Evolutionary conservation across 169 alveolate species (phyloP), one percentile per base, ranked within the genome.

Genomic region (Eimeria tenella): DNA sequence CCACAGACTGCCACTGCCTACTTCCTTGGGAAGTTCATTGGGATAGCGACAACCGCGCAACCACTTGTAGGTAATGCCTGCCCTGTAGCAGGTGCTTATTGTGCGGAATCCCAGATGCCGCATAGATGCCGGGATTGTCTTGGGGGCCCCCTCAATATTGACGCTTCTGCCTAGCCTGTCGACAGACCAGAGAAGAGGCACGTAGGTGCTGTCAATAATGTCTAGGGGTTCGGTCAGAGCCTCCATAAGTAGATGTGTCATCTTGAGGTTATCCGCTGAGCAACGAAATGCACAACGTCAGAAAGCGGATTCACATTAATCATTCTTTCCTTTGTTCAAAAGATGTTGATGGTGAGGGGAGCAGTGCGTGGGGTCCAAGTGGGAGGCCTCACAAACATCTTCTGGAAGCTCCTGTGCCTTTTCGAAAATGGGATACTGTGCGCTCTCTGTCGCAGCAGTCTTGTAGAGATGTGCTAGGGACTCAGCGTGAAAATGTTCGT

Each of bases 141-240:
- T 62, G 50, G 81, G 65, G n/a, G 8, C 23, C 15, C 81, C 79
- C 21, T 53, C 31, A 4, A 42, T 42, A 19, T 11, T n/a, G 52
- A 84, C 91, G 25, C 42, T 58, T 50, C 91, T 60, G 5, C 91
- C 91, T 63, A 84, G 91, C 53, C 91, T 84, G 21, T 84, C 91
- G 7, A 7, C 81, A 17, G 62, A 25, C 91, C 91, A 84, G 21
- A 84, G 25, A 4, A 84, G 63, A 23, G 75, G 81, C 3, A 3
- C 63, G 52, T 84, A 84, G n/a, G 8, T n/a, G 15, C 19, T 75
- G 7, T 31, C 79, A 49, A 84, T 49, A 2, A 21, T 63, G 13
- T 60, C 91, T 15, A 62, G 23, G 10, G 79, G 91, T n/a, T 62
- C 65, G 21, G 91, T 7, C 68, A 84, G 79, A 4, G 91, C 91